Conservation (phyloP, 768 basidiomycete genomes). For the Suillus brevipes region DNA sequence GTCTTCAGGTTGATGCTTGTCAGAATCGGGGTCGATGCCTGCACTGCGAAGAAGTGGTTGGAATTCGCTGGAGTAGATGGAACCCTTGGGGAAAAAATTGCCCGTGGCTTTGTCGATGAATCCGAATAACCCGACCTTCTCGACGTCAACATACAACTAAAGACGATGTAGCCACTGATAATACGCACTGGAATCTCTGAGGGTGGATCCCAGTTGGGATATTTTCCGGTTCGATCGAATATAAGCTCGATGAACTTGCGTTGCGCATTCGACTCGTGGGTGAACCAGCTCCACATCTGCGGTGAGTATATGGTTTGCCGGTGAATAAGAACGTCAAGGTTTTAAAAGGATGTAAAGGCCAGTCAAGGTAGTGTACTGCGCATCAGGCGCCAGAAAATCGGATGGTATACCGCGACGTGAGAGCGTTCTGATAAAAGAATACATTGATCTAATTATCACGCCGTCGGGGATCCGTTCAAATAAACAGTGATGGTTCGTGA, state of each 20-base stretch:
- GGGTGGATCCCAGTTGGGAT: conserved; percentile 5
- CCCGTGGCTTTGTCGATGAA: neutral
- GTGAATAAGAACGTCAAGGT: neutral
- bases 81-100: neutral
- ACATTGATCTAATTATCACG: neutral
- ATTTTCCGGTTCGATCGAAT: neutral
- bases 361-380: neutral
- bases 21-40: neutral
- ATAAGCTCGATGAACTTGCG: conserved; percentile 2
- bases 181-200: neutral
- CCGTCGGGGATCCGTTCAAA: neutral
- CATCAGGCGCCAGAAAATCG: neutral
- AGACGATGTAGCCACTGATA: neutral
- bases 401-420: neutral
- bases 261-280: neutral
- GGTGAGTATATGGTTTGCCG: neutral
- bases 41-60: neutral
- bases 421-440: neutral
- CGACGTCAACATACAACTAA: neutral
- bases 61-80: neutral
- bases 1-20: neutral
- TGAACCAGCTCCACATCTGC: neutral
- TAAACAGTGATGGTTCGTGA: neutral
- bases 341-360: neutral
- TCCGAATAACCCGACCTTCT: conserved; percentile 2